Conservation (phyloP, 805 yeast species). For the Metschnikowia peoriensis region DNA sequence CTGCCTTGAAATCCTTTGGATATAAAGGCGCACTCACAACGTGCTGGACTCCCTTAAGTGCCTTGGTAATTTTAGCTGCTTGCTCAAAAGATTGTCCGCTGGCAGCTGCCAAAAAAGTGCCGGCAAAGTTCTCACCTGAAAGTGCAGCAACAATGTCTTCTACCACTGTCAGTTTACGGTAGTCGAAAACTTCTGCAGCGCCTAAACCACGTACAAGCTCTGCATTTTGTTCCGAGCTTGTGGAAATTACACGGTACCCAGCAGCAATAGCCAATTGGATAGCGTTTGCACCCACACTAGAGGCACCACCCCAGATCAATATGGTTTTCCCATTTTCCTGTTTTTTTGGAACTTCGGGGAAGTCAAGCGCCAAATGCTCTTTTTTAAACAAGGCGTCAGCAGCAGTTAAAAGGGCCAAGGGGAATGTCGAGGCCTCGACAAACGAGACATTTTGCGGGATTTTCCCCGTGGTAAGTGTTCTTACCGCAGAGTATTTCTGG, state of each 20-base stretch:
- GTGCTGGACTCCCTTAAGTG: background rate
- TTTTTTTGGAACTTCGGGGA: conserved; percentile 1
- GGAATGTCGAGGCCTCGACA: conserved; percentile 9
- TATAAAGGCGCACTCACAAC: conserved; percentile 8
- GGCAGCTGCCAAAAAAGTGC: conserved; percentile 13
- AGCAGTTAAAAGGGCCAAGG: conserved; percentile 10
- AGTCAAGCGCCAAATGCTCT: conserved; percentile 7
- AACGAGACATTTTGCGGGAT: conserved; percentile 8
- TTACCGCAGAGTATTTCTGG: conserved; percentile 10
- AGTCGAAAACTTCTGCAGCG: conserved; percentile 9
- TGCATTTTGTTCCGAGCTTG: conserved; percentile 8
- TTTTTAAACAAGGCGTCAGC: conserved; percentile 6
- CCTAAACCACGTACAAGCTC: conserved; percentile 7
- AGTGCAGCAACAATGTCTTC: conserved; percentile 3
- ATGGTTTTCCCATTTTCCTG: conserved; percentile 6
- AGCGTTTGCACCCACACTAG: conserved; percentile 12
- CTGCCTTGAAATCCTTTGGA: conserved; percentile 8
- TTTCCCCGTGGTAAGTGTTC: conserved; percentile 4
- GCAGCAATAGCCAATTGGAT: conserved; percentile 14
- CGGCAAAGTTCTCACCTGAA: conserved; percentile 8
- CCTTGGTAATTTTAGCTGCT: conserved; percentile 5
- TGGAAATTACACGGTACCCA: conserved; percentile 11
- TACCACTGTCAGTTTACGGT: conserved; percentile 5
- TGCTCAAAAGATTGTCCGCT: conserved; percentile 8
- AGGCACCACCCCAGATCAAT: conserved; percentile 15